Percentiles rank a stretch among this genome's conserved stretches.
phyloP scores from a whole-genome alignment of 148 eudicot species.

The Arctostaphylos glauca region DNA sequence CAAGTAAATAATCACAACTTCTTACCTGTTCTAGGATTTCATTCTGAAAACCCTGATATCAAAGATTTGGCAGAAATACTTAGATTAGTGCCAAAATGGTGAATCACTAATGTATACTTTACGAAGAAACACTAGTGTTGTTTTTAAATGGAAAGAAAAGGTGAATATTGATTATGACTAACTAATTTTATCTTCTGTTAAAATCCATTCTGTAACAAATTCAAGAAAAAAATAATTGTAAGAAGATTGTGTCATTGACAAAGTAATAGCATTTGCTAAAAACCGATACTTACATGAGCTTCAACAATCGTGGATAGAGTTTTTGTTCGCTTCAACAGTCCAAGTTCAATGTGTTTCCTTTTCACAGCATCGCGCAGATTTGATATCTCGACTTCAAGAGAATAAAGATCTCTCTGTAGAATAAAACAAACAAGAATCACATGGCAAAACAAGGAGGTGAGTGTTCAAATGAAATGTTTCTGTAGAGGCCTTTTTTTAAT shows the following conservation, averaged over 20 bases:
- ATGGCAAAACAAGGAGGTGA: not conserved
- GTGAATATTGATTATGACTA: not conserved
- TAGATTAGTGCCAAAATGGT: not conserved
- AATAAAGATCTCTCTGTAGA: constrained; percentile 49
- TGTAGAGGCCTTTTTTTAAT: not conserved
- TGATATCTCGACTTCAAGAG: constrained; percentile 53
- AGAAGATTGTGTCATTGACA: not conserved
- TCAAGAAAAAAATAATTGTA: not conserved
- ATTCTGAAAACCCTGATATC: not conserved
- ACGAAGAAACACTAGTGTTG: not conserved
- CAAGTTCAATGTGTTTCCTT: constrained; percentile 57
- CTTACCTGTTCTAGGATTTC: too few species aligned
- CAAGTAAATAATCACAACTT: not conserved
- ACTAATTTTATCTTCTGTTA: not conserved
- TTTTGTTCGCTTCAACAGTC: constrained; percentile 32
- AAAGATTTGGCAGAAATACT: not conserved
- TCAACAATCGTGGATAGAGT: constrained; percentile 49
- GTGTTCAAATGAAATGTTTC: not conserved
- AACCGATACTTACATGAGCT: constrained; percentile 50
- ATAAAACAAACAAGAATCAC: not conserved
- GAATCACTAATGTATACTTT: not conserved
- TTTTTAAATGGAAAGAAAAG: not conserved
- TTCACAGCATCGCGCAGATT: constrained; percentile 52
- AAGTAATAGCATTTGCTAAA: not conserved
- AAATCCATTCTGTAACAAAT: not conserved